A percentile compares a stretch with the other conserved stretches of the same genome.
phyloP scores from a whole-genome alignment of 495 filamentous ascomycete genomes.

The Stereocaulon alpinum region DNA sequence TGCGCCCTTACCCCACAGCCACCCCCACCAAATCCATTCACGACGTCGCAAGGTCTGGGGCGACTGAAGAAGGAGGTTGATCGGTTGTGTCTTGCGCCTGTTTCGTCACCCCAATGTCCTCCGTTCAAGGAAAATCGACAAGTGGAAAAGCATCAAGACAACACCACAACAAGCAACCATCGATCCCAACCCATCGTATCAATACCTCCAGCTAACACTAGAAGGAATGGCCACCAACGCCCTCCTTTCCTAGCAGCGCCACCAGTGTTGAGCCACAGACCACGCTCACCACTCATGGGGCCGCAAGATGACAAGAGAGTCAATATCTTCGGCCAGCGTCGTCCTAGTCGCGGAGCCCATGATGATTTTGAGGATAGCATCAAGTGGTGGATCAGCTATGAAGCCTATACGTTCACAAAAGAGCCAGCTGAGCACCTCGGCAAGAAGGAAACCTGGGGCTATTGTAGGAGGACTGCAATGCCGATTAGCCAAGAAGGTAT shows the following conservation, averaged over 20 bases:
- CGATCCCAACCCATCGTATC: background rate
- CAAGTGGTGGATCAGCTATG: background rate
- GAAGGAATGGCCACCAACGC: background rate
- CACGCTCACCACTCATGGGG: background rate
- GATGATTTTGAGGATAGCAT: background rate
- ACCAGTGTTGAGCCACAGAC: background rate
- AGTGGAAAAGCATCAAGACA: background rate
- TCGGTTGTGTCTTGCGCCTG: background rate
- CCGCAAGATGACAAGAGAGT: background rate
- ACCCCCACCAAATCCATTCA: background rate
- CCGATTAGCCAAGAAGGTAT: background rate
- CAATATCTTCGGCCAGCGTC: background rate
- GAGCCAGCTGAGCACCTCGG: background rate
- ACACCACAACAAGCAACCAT: background rate
- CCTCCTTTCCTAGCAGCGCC: background rate
- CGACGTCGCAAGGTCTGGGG: background rate
- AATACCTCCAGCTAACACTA: background rate
- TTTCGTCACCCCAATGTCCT: background rate
- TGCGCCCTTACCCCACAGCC: background rate
- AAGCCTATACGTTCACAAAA: conserved; percentile 3
- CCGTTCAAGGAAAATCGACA: background rate
- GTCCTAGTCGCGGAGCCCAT: background rate
- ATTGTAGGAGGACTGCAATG: background rate
- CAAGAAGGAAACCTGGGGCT: conserved; percentile 2
- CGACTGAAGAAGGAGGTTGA: background rate